phyloP scores from a whole-genome alignment of 202 grass and related monocot genomes.

The Hordeum pubiflorum region DNA sequence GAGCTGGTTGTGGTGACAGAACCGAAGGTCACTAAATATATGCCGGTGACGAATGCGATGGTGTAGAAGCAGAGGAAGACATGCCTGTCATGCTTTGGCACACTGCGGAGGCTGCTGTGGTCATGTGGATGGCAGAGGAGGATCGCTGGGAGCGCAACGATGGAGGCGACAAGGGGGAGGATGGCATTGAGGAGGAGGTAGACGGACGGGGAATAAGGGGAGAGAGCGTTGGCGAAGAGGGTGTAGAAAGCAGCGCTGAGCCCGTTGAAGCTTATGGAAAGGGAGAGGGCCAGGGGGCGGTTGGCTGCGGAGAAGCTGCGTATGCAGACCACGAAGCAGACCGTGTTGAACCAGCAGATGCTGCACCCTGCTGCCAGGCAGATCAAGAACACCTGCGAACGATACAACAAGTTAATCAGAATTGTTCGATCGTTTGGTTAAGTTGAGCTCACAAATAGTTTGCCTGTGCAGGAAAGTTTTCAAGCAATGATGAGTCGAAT shows the following conservation, averaged over 20 bases:
- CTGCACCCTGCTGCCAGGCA: slow-evolving; percentile 85
- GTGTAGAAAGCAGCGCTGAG: slow-evolving; percentile 77
- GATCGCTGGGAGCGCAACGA: slow-evolving; percentile 29
- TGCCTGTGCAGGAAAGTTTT: background rate
- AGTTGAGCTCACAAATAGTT: background rate
- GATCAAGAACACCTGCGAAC: slow-evolving; percentile 63
- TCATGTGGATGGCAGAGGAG: slow-evolving; percentile 26
- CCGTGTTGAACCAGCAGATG: slow-evolving; percentile 91
- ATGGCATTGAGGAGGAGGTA: slow-evolving; percentile 69
- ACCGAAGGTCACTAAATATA: slow-evolving; percentile 62
- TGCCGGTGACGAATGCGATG: slow-evolving; percentile 61
- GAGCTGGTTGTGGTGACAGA: slow-evolving; percentile 32
- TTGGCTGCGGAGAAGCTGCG: slow-evolving; percentile 46
- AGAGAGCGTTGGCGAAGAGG: slow-evolving; percentile 51
- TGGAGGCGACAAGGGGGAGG: slow-evolving; percentile 40
- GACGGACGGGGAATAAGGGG: slow-evolving; percentile 33
- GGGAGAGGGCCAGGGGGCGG: slow-evolving; percentile 64
- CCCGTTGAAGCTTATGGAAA: slow-evolving; percentile 90
- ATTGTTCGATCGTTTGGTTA: background rate
- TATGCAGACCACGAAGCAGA: slow-evolving; percentile 61
- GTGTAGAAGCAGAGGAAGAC: slow-evolving; percentile 66
- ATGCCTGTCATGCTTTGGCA: slow-evolving; percentile 35
- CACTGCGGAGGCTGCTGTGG: background rate
- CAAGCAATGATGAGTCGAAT: background rate
- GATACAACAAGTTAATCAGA: background rate